These are phyloP conservation scores for Thermoascus crustaceus DNA, from an alignment of 2,329 filamentous ascomycete species.

Conservation along the genomic window DNA sequence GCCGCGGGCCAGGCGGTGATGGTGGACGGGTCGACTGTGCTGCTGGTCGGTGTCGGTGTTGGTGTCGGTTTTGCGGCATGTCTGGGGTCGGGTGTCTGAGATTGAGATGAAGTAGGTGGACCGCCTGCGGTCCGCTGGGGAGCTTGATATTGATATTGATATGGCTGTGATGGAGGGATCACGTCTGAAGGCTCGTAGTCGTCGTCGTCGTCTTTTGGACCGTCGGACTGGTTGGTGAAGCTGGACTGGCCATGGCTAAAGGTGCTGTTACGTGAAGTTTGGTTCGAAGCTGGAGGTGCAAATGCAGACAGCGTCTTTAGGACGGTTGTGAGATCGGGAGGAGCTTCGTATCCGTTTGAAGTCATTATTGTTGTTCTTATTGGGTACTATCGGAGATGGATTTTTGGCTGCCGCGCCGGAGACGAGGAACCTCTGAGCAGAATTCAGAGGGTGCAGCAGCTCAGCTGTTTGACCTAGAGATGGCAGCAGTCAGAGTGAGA, in stretches of 20 bases:
- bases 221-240: neutral
- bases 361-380: no score
- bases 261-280: slow-evolving; percentile 3
- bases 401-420: no score
- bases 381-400: no score
- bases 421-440: neutral
- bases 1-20: slow-evolving; percentile 47
- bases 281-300: slow-evolving; percentile 17
- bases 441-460: no score
- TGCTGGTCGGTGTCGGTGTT: slow-evolving; percentile 3
- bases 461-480: no score
- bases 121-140: no score
- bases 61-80: neutral
- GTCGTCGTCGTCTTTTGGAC: slow-evolving; percentile 5
- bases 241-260: neutral
- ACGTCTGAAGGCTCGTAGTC: slow-evolving; percentile 15
- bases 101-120: no score
- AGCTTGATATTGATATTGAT: neutral
- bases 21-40: slow-evolving; percentile 32
- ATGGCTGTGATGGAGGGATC: slow-evolving; percentile 2
- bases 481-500: no score
- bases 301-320: slow-evolving; percentile 35
- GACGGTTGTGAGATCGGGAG: slow-evolving; percentile 34
- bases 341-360: slow-evolving; percentile 19
- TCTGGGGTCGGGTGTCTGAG: no score